These are phyloP conservation scores for Penicillium roqueforti DNA, from an alignment of 495 filamentous ascomycete genomes.

Conservation along the genomic window DNA sequence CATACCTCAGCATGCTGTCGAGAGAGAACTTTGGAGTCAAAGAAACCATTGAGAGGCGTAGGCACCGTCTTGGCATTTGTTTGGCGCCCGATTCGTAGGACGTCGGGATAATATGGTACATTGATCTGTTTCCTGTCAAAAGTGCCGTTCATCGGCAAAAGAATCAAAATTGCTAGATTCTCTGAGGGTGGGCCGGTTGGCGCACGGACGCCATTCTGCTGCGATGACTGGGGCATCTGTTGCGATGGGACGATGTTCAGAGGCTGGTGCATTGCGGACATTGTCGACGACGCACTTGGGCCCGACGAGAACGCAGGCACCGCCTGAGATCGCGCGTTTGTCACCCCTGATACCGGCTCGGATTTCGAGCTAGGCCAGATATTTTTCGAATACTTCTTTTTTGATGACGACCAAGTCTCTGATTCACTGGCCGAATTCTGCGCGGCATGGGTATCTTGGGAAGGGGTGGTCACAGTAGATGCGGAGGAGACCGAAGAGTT, in stretches of 20 bases:
- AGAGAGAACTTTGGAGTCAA: slow-evolving; percentile 96
- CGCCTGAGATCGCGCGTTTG: slow-evolving; percentile 57
- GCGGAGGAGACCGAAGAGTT: slow-evolving; percentile 53
- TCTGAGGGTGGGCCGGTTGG: slow-evolving; percentile 52
- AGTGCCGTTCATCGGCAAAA: slow-evolving; percentile 85
- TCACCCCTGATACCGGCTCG: slow-evolving; percentile 60
- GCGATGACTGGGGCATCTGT: slow-evolving; percentile 55
- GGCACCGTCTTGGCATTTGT: slow-evolving; percentile 95
- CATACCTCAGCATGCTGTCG: slow-evolving; percentile 95
- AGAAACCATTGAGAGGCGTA: slow-evolving; percentile 84
- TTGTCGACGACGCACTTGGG: slow-evolving; percentile 60
- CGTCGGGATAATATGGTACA: slow-evolving; percentile 83
- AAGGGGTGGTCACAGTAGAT: slow-evolving; percentile 38
- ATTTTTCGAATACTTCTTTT: slow-evolving; percentile 65
- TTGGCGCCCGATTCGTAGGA: slow-evolving; percentile 88
- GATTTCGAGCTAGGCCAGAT: slow-evolving; percentile 71
- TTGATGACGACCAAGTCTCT: slow-evolving; percentile 51
- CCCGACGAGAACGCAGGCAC: slow-evolving; percentile 62
- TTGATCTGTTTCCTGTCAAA: slow-evolving; percentile 96
- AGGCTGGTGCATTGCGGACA: slow-evolving; percentile 73
- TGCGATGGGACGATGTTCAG: slow-evolving; percentile 69
- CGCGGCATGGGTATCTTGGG: slow-evolving; percentile 50
- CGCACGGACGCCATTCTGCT: slow-evolving; percentile 61
- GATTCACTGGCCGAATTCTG: slow-evolving; percentile 39
- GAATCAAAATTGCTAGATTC: slow-evolving; percentile 68